phyloP scores from a whole-genome alignment of 2,329 filamentous ascomycete species.

The Trichoderma citrinoviride region DNA sequence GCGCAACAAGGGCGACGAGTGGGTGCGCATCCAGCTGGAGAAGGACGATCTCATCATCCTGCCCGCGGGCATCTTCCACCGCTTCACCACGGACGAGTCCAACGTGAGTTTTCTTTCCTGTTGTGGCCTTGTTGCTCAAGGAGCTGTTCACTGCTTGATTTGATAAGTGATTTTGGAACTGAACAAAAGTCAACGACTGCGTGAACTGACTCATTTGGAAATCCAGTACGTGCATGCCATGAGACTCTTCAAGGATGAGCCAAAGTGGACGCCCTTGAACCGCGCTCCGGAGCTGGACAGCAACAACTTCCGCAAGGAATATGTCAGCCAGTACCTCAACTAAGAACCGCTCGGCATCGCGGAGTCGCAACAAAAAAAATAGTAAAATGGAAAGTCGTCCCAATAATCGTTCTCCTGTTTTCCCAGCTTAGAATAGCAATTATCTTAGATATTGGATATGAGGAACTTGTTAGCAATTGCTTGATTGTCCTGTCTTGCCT shows the following conservation, averaged over 20 bases:
- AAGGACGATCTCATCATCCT: conserved; percentile 91
- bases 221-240: conserved; percentile 88
- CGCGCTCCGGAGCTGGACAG: conserved; percentile 71
- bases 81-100: conserved; percentile 88
- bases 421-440: background rate
- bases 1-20: conserved; percentile 74
- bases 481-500: no score
- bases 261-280: conserved; percentile 96
- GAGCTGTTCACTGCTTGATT: background rate
- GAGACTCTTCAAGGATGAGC: conserved; percentile 96
- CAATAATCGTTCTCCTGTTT: no score
- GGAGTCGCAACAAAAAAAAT: background rate
- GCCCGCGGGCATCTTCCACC: conserved; percentile 93
- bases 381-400: background rate
- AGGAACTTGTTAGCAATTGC: background rate
- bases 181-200: no score
- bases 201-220: background rate
- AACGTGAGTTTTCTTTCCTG: conserved; percentile 63
- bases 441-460: background rate
- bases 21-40: conserved; percentile 81
- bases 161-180: no score
- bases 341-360: background rate
- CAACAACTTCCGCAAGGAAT: conserved; percentile 77
- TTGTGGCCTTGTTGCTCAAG: background rate
- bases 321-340: conserved; percentile 57